Conservation (phyloP, 2,329 filamentous ascomycete species). For the Arachnomyces sp. region DNA sequence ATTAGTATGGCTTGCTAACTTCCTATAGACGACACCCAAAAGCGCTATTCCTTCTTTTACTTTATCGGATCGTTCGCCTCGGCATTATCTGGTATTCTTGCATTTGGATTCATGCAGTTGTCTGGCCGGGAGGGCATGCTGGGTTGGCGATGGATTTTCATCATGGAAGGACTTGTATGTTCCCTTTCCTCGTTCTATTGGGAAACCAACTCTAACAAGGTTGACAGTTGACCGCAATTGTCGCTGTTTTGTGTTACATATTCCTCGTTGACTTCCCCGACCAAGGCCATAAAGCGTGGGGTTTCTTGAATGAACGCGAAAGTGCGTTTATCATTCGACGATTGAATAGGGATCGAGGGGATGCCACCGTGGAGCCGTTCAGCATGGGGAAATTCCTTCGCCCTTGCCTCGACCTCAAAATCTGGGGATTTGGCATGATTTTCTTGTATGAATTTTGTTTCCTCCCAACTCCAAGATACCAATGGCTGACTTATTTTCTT, state of each 20-base stretch:
- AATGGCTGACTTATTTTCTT: slow-evolving; percentile 18
- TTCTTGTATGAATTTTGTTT: slow-evolving; percentile 27
- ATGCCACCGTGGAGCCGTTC: slow-evolving; percentile 39
- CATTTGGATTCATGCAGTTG: slow-evolving; percentile 26
- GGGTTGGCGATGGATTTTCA: slow-evolving; percentile 21
- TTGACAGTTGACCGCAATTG: slow-evolving; percentile 7
- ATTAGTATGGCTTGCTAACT: slow-evolving; percentile 6
- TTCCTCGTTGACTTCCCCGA: slow-evolving; percentile 11
- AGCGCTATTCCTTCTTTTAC: slow-evolving; percentile 38
- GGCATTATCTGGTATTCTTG: slow-evolving; percentile 35
- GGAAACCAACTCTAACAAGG: neutral
- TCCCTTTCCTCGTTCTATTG: neutral
- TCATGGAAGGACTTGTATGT: slow-evolving; percentile 12
- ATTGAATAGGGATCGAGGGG: slow-evolving; percentile 42
- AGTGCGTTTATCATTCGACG: slow-evolving; percentile 39
- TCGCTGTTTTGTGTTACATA: slow-evolving; percentile 7
- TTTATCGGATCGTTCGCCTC: slow-evolving; percentile 36
- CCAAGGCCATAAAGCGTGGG: slow-evolving; percentile 7
- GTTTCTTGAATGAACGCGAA: slow-evolving; percentile 40
- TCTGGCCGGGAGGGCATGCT: slow-evolving; percentile 16
- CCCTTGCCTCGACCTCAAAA: slow-evolving; percentile 38
- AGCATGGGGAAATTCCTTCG: slow-evolving; percentile 33
- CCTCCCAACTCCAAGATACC: neutral
- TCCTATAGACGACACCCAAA: slow-evolving; percentile 24
- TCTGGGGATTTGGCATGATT: slow-evolving; percentile 43